A percentile compares a stretch with the other conserved stretches of the same genome.
phyloP scores from a whole-genome alignment of 179 eudicot genomes.

The Sideroxylon spinosum region DNA sequence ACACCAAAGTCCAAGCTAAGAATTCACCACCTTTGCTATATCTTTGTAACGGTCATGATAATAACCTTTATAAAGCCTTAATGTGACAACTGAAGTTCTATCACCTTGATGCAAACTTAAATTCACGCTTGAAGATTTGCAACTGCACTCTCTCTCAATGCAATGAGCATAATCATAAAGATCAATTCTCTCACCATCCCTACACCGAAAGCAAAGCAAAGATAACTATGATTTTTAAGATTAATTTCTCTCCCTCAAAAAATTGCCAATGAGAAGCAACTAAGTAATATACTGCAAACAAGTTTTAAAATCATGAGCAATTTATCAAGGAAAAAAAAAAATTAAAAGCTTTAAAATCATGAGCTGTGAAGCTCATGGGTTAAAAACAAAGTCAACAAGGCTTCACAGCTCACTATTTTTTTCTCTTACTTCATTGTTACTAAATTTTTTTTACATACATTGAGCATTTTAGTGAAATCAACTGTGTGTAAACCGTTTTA shows the following conservation, averaged over 20 bases:
- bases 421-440: no score
- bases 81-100: conserved; percentile 33
- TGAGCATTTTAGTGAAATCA: no score
- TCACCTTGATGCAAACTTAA: conserved; percentile 7
- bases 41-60: conserved; percentile 71
- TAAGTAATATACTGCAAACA: background rate
- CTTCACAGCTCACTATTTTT: no score
- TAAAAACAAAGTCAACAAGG: no score
- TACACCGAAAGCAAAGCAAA: conserved; percentile 26
- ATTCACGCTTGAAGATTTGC: conserved; percentile 39
- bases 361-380: no score
- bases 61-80: conserved; percentile 65
- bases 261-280: background rate
- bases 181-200: conserved; percentile 69
- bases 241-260: background rate
- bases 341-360: no score
- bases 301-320: no score
- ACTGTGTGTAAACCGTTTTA: no score
- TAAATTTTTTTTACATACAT: no score
- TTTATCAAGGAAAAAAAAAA: no score
- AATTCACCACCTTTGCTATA: conserved; percentile 47
- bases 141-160: conserved; percentile 54
- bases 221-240: background rate
- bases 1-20: background rate
- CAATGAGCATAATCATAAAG: conserved; percentile 52